phyloP scores from a whole-genome alignment of 768 basidiomycete species.

The Boletus reticuloceps region DNA sequence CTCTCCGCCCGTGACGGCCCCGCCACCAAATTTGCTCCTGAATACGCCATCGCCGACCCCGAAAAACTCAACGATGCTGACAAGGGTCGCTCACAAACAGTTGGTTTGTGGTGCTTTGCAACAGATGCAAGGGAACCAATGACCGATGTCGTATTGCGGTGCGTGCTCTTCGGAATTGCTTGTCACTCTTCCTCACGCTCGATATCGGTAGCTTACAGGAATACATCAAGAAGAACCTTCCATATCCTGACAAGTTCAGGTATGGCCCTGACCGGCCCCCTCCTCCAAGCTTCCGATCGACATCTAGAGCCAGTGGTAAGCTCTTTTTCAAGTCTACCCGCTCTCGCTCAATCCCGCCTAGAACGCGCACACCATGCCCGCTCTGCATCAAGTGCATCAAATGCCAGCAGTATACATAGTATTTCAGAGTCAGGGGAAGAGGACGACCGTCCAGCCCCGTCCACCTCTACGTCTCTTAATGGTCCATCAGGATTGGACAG shows the following conservation, averaged over 20 bases:
- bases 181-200: not conserved
- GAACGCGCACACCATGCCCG: slow-evolving; percentile 28
- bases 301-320: slow-evolving; percentile 30
- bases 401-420: slow-evolving; percentile 34
- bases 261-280: slow-evolving; percentile 68
- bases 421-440: slow-evolving; percentile 34
- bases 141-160: slow-evolving; percentile 70
- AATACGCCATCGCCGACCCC: slow-evolving; percentile 43
- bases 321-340: not conserved
- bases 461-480: slow-evolving; percentile 13
- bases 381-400: slow-evolving; percentile 33
- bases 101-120: slow-evolving; percentile 76
- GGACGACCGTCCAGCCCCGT: slow-evolving; percentile 7
- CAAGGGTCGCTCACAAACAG: slow-evolving; percentile 56
- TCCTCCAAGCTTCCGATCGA: slow-evolving; percentile 47
- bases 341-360: slow-evolving; percentile 11
- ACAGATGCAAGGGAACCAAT: slow-evolving; percentile 69
- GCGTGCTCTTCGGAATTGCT: slow-evolving; percentile 15
- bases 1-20: slow-evolving; percentile 28
- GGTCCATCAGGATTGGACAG: slow-evolving; percentile 41
- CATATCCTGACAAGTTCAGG: slow-evolving; percentile 70
- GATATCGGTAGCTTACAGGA: slow-evolving; percentile 49
- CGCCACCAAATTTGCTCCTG: slow-evolving; percentile 47
- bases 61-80: slow-evolving; percentile 44
- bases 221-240: slow-evolving; percentile 61